These are phyloP conservation scores for Ogataea hybrid DNA, from an alignment of 1,139 yeast genomes.

Conservation along the genomic window DNA sequence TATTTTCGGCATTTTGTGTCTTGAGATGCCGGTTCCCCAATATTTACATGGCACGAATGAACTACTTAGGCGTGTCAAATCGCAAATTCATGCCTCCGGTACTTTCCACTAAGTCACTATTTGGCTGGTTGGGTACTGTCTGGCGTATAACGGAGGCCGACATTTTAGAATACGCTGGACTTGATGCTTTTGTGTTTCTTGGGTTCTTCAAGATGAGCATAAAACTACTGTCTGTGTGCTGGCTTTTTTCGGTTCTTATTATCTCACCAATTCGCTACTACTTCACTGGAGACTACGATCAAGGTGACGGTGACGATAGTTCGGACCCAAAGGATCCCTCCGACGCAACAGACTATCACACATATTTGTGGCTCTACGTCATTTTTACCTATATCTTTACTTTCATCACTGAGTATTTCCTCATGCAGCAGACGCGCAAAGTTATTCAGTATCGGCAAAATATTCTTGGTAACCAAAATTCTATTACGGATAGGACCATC, in stretches of 20 bases:
- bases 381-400: slow-evolving; percentile 86
- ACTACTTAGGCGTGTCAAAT: slow-evolving; percentile 27
- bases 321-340: slow-evolving; percentile 18
- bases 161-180: slow-evolving; percentile 83
- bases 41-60: slow-evolving; percentile 44
- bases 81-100: slow-evolving; percentile 35
- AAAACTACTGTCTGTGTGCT: slow-evolving; percentile 49
- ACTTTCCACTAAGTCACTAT: slow-evolving; percentile 45
- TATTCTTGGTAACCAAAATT: slow-evolving; percentile 83
- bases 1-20: slow-evolving; percentile 43
- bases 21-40: slow-evolving; percentile 48
- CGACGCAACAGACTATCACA: slow-evolving; percentile 33
- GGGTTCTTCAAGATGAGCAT: slow-evolving; percentile 77
- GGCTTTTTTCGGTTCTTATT: slow-evolving; percentile 54
- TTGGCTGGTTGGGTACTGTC: slow-evolving; percentile 78
- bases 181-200: slow-evolving; percentile 86
- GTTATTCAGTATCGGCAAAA: slow-evolving; percentile 78
- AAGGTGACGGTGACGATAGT: slow-evolving; percentile 33
- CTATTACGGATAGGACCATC: slow-evolving; percentile 90
- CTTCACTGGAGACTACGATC: slow-evolving; percentile 60
- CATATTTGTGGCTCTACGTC: slow-evolving; percentile 75
- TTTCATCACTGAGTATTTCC: slow-evolving; percentile 55
- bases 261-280: slow-evolving; percentile 69
- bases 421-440: slow-evolving; percentile 65
- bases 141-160: slow-evolving; percentile 68